Conservation (phyloP, 371 early-diverging fungal species). For the Saksenaea vasiformis region DNA sequence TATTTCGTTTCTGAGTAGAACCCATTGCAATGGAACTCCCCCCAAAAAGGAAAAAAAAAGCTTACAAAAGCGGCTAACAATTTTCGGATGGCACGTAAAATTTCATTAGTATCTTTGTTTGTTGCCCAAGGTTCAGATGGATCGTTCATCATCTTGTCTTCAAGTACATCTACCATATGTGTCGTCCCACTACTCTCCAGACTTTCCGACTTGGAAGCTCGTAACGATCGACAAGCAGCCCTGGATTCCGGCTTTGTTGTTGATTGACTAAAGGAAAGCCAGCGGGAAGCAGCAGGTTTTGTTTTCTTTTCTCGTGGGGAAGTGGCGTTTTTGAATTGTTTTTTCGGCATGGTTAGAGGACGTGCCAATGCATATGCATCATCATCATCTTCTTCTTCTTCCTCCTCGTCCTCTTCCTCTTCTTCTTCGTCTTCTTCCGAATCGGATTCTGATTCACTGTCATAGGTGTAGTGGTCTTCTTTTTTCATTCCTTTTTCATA, state of each 20-base stretch:
- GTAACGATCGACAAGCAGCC: not conserved
- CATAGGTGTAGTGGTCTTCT: conserved; percentile 22
- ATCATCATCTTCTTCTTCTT: conserved; percentile 13
- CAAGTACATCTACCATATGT: not conserved
- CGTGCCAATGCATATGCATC: not conserved
- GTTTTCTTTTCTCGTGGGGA: not conserved
- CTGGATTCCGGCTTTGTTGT: not conserved
- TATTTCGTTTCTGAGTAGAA: not conserved
- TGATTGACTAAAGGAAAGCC: not conserved
- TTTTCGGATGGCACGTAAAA: conserved; percentile 65
- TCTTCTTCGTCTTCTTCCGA: not conserved
- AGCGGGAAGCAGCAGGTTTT: not conserved
- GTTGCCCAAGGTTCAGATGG: conserved; percentile 43
- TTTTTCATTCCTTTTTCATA: conserved; percentile 14
- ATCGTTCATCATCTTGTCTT: not conserved
- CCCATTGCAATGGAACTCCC: not conserved
- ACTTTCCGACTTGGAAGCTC: not conserved
- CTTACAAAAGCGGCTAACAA: conserved; percentile 67
- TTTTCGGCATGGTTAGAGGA: conserved; percentile 1
- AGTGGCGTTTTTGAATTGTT: not conserved
- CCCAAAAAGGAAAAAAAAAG: not conserved
- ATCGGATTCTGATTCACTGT: conserved; percentile 7
- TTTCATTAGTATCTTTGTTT: conserved; percentile 63
- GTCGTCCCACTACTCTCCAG: not conserved
- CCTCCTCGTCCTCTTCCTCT: conserved; percentile 6